A percentile compares a stretch with the other conserved stretches of the same genome.
phyloP scores from a whole-genome alignment of 2,329 filamentous ascomycete species.

The Cadophora luteo-olivacea region DNA sequence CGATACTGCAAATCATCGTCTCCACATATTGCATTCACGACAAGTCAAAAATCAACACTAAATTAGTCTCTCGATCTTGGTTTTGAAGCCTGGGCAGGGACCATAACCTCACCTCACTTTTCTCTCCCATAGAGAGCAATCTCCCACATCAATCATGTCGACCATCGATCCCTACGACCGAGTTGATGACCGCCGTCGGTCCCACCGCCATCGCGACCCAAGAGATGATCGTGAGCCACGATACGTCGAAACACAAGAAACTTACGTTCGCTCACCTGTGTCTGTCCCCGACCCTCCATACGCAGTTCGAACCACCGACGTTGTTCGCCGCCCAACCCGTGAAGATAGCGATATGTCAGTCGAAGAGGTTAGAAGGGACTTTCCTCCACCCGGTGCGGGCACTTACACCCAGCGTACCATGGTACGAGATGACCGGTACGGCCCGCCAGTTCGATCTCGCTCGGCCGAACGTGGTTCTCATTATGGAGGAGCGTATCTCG shows the following conservation, averaged over 20 bases:
- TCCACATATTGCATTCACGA: neutral
- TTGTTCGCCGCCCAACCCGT: constrained; percentile 62
- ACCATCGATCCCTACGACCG: constrained; percentile 40
- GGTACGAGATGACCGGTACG: constrained; percentile 44
- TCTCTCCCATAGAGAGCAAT: neutral
- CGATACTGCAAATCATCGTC: neutral
- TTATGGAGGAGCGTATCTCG: constrained; percentile 63
- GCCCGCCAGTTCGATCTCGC: constrained; percentile 62
- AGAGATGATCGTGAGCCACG: constrained; percentile 55
- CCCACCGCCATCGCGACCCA: constrained; percentile 42
- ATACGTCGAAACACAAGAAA: constrained; percentile 55
- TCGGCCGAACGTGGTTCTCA: constrained; percentile 68
- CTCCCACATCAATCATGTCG: constrained; percentile 36
- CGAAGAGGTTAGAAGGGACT: constrained; percentile 85
- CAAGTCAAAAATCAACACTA: constrained; percentile 4
- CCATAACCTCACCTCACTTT: constrained; percentile 4
- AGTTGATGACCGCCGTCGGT: constrained; percentile 40
- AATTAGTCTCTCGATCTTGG: neutral
- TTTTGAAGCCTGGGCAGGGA: neutral
- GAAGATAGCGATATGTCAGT: constrained; percentile 78
- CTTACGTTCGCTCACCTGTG: constrained; percentile 41
- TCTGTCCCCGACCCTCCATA: constrained; percentile 41
- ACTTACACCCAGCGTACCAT: constrained; percentile 38
- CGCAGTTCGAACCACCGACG: constrained; percentile 55
- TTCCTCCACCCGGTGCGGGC: constrained; percentile 64